These are phyloP conservation scores for Fusarium algeriense DNA, from an alignment of 2,329 filamentous ascomycete genomes.

Conservation along the genomic window DNA sequence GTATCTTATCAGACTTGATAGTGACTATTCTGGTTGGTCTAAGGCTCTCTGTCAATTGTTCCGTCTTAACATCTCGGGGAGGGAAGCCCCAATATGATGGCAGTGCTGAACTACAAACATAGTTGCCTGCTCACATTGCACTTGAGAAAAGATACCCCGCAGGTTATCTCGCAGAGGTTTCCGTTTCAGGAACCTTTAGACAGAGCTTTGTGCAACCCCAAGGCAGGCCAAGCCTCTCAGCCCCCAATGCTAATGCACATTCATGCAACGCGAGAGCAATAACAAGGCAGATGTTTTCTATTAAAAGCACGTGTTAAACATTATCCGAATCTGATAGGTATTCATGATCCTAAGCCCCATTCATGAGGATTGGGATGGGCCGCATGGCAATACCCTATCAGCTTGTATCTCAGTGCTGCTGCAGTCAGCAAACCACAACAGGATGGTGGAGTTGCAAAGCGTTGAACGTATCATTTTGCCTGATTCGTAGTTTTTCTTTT, in stretches of 20 bases:
- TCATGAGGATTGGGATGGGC: accelerated
- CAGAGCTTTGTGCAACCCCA: neutral
- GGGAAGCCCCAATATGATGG: too few relatives aligned
- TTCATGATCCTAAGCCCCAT: accelerated
- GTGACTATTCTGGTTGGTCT: too few relatives aligned
- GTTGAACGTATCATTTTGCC: neutral
- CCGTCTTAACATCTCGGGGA: too few relatives aligned
- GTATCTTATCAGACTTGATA: too few relatives aligned
- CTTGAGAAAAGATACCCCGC: accelerated
- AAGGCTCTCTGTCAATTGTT: too few relatives aligned
- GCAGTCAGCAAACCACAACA: neutral
- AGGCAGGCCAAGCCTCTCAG: neutral
- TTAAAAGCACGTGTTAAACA: neutral
- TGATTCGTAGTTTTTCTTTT: too few relatives aligned
- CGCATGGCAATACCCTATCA: neutral
- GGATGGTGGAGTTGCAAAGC: neutral
- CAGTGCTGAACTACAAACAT: neutral
- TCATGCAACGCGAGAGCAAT: neutral
- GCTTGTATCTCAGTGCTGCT: neutral
- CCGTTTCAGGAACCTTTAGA: accelerated
- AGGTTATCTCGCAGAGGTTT: neutral
- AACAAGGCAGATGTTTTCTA: accelerated
- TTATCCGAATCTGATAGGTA: neutral
- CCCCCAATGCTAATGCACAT: neutral
- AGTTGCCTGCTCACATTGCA: neutral